Evolutionary conservation across 495 filamentous ascomycete genomes (phyloP).

Genomic region (Daldinia vernicosa): DNA sequence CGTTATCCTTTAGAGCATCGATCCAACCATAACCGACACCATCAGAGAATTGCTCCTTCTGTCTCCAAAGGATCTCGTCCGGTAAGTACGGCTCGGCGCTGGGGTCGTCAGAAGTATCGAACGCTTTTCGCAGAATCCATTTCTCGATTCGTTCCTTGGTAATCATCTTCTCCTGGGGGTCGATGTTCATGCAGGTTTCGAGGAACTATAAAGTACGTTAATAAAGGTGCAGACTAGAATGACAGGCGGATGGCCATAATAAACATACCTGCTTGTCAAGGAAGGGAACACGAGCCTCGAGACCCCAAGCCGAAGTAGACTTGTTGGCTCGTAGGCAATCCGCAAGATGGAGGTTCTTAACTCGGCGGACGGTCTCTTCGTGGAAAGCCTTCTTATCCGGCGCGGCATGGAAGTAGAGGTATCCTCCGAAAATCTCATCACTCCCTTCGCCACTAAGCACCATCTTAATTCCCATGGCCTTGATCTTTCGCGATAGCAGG

Average conservation of each 20-base stretch:
- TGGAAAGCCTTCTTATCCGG: constrained; percentile 92
- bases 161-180: constrained; percentile 95
- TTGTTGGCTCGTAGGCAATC: constrained; percentile 99
- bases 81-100: constrained; percentile 83
- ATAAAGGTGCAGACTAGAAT: background rate
- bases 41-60: constrained; percentile 99
- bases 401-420: constrained; percentile 97
- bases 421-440: constrained; percentile 98
- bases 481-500: constrained; percentile 96
- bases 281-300: constrained; percentile 98
- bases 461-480: constrained; percentile 99
- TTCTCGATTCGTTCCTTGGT: constrained; percentile 91
- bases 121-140: constrained; percentile 95
- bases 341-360: constrained; percentile 94
- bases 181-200: constrained; percentile 88
- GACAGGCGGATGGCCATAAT: background rate
- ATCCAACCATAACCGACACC: constrained; percentile 99
- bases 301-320: constrained; percentile 97
- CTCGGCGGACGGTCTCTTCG: constrained; percentile 86
- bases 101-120: constrained; percentile 89
- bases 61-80: constrained; percentile 93
- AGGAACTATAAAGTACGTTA: constrained; percentile 72
- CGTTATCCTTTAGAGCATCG: constrained; percentile 93
- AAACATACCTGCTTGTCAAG: constrained; percentile 80
- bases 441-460: constrained; percentile 95